Percentiles rank a stretch among this genome's conserved stretches.
These are phyloP conservation scores for Pseudomassariella vexata DNA, from an alignment of 2,329 filamentous ascomycete species.

Conservation along the genomic window DNA sequence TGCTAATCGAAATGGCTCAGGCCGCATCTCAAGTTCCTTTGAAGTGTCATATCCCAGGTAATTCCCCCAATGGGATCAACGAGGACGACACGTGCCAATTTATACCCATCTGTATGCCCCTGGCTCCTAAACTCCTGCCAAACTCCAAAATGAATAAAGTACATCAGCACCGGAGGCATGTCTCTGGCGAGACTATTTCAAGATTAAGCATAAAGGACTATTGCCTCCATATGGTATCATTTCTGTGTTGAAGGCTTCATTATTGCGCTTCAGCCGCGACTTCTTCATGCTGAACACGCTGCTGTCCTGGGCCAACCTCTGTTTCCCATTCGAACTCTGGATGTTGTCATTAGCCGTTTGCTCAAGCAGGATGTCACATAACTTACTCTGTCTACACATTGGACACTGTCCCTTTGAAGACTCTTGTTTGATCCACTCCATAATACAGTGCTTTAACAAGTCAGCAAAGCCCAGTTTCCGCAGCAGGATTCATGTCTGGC, in stretches of 20 bases:
- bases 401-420: constrained; percentile 90
- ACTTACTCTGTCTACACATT: constrained; percentile 90
- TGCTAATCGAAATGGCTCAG: too few species aligned
- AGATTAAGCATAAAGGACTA: background rate
- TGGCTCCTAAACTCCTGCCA: too few species aligned
- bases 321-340: constrained; percentile 27
- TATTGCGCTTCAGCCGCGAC: constrained; percentile 9
- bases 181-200: too few species aligned
- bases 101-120: too few species aligned
- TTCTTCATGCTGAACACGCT: constrained; percentile 14
- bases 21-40: too few species aligned
- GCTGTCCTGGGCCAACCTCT: constrained; percentile 10
- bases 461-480: constrained; percentile 13
- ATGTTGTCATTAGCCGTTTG: constrained; percentile 6
- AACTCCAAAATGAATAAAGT: too few species aligned
- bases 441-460: constrained; percentile 74
- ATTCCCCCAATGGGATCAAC: too few species aligned
- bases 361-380: background rate
- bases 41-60: too few species aligned
- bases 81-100: too few species aligned
- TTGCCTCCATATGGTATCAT: too few species aligned
- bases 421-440: constrained; percentile 94
- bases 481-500: constrained; percentile 47
- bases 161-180: too few species aligned
- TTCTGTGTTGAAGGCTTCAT: too few species aligned